Evolutionary conservation across 257 asterid species (phyloP), one percentile per base, ranked within the genome.

Genomic region (Ophiorrhiza pumila): DNA sequence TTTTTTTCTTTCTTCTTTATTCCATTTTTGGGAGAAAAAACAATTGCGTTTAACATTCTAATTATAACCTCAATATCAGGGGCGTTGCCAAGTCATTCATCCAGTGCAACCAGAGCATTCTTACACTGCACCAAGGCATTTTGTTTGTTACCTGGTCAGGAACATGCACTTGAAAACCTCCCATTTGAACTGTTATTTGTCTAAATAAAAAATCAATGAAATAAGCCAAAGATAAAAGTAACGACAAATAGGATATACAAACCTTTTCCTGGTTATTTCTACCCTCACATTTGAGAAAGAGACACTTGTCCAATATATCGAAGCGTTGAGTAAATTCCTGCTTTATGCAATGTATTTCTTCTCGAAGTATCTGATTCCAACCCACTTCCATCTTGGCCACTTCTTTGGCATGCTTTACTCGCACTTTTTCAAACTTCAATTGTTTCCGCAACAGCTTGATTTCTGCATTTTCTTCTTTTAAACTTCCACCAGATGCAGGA

Each of bases 371-470:
- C 79, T 65, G 75, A 77, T 80, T 91, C 32, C 88, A 97, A 62
- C 71, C 57, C 65, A 80, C 85, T 86, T 90, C 97, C 74, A 85
- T 70, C 73, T 83, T 82, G 10, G 91, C 84, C 27, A 80, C 87
- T 81, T 86, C 70, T 76, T 87, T 83, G 71, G 97, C 95, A 80
- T 88, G 93, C 86, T 87, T 94, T 71, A 78, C 85, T 34, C 81
- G 83, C 85, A 55, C 77, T 82, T 85, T 90, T 83, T 90, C 97
- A 71, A 91, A 84, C 82, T 88, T 85, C 83, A 91, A 72, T 57
- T 84, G 87, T 80, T 90, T 81, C 75, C 76, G 81, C 45, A 88
- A 79, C 75, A 86, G 77, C 77, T 84, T 84, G 69, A 86, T 80
- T 49, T 82, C 73, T 72, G 86, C 91, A 68, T 85, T 73, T 82